phyloP scores from a whole-genome alignment of 192 early-diverging fungal genomes.

The Gonapodya prolifera region DNA sequence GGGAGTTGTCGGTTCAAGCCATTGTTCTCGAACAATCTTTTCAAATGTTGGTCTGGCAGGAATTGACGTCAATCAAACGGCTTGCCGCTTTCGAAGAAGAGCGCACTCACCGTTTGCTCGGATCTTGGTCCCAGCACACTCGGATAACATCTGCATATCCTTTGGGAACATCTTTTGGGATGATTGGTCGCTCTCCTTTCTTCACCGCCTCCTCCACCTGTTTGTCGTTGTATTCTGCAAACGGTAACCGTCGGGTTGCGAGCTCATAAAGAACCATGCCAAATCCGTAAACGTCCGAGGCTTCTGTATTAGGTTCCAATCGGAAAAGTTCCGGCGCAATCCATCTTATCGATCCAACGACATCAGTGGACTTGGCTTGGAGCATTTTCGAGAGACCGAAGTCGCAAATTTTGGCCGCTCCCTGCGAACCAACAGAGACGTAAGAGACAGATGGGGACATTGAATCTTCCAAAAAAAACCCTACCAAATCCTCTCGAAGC shows the following conservation, averaged over 20 bases:
- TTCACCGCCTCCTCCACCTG: not conserved
- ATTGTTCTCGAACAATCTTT: not conserved
- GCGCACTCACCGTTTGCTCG: slow-evolving; percentile 1
- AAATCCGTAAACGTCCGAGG: not conserved
- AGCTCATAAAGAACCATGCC: not conserved
- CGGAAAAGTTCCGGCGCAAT: not conserved
- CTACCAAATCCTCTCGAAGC: not conserved
- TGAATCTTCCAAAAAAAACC: not conserved
- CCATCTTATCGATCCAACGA: not conserved
- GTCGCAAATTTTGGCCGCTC: not conserved
- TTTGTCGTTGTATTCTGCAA: not conserved
- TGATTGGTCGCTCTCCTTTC: not conserved
- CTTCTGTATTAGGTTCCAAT: not conserved
- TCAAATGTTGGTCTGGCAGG: not conserved
- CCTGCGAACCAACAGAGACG: not conserved
- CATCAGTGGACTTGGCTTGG: not conserved
- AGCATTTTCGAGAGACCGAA: not conserved
- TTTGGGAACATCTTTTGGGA: not conserved
- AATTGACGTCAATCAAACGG: too few relatives aligned
- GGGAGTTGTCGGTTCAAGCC: not conserved
- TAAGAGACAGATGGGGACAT: not conserved
- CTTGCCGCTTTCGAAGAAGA: not conserved
- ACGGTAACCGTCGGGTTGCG: not conserved
- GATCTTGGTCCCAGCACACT: slow-evolving; percentile 2
- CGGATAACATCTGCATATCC: not conserved